phyloP scores from a whole-genome alignment of 768 basidiomycete species.

The Hypsizygus marmoreus region DNA sequence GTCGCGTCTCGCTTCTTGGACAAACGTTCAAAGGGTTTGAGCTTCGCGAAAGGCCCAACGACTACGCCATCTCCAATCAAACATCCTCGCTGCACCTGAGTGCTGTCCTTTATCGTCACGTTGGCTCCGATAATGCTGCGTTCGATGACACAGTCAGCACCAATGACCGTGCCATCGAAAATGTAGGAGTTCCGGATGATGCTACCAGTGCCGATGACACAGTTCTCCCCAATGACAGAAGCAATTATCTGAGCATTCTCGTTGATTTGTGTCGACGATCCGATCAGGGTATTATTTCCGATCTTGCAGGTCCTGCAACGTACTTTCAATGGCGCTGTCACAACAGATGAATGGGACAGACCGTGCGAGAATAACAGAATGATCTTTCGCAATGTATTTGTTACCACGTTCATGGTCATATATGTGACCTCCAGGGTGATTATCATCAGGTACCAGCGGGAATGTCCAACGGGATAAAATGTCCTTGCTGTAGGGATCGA shows the following conservation, averaged over 20 bases:
- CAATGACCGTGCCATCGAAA: conserved; percentile 77
- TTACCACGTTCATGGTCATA: conserved; percentile 91
- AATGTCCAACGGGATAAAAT: conserved; percentile 94
- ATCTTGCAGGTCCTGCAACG: conserved; percentile 77
- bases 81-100: conserved; percentile 70
- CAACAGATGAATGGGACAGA: conserved; percentile 31
- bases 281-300: conserved; percentile 82
- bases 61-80: conserved; percentile 81
- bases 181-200: conserved; percentile 78
- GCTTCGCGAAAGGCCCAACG: conserved; percentile 68
- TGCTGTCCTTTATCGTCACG: conserved; percentile 70
- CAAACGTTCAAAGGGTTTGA: conserved; percentile 74
- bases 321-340: not conserved
- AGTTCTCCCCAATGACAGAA: conserved; percentile 80
- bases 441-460: conserved; percentile 93
- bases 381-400: conserved; percentile 83
- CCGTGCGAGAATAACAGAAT: conserved; percentile 83
- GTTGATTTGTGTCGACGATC: conserved; percentile 67
- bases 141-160: conserved; percentile 69
- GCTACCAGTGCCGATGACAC: conserved; percentile 70
- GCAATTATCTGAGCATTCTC: conserved; percentile 66
- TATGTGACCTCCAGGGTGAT: conserved; percentile 76
- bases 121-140: conserved; percentile 80
- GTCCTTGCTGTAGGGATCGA: conserved; percentile 67
- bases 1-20: conserved; percentile 49